phyloP scores from a whole-genome alignment of 805 yeast genomes.

The Yamadazyma olivae region DNA sequence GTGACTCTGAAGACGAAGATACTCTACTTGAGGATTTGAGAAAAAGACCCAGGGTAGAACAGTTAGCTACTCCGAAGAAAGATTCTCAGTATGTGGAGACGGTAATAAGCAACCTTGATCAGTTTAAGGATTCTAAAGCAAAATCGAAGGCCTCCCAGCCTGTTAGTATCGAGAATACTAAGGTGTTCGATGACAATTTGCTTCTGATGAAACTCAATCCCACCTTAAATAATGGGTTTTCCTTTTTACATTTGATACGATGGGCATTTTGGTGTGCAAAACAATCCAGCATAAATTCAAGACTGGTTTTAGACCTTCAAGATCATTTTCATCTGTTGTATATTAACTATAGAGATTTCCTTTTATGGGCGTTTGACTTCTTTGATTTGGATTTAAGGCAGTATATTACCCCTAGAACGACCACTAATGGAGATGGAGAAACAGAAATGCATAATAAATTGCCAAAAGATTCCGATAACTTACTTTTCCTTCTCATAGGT shows the following conservation, averaged over 20 bases:
- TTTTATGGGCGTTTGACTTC: slow-evolving; percentile 3
- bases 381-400: slow-evolving; percentile 1
- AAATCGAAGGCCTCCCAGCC: neutral
- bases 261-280: slow-evolving; percentile 39
- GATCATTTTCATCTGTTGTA: slow-evolving; percentile 1
- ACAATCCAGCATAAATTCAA: neutral
- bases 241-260: slow-evolving; percentile 28
- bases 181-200: slow-evolving; percentile 31
- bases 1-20: slow-evolving; percentile 3
- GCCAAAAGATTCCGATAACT: too few species aligned
- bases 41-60: neutral
- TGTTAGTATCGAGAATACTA: neutral
- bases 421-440: too few species aligned
- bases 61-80: neutral
- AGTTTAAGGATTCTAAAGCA: neutral
- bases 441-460: too few species aligned
- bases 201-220: slow-evolving; percentile 23
- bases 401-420: neutral
- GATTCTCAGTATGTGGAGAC: neutral
- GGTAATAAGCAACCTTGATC: neutral
- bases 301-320: neutral
- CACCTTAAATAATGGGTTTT: slow-evolving; percentile 15
- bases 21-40: neutral
- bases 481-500: neutral
- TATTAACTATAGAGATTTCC: neutral